phyloP scores from a whole-genome alignment of 495 filamentous ascomycete genomes.

The Penicillium malachiteum region DNA sequence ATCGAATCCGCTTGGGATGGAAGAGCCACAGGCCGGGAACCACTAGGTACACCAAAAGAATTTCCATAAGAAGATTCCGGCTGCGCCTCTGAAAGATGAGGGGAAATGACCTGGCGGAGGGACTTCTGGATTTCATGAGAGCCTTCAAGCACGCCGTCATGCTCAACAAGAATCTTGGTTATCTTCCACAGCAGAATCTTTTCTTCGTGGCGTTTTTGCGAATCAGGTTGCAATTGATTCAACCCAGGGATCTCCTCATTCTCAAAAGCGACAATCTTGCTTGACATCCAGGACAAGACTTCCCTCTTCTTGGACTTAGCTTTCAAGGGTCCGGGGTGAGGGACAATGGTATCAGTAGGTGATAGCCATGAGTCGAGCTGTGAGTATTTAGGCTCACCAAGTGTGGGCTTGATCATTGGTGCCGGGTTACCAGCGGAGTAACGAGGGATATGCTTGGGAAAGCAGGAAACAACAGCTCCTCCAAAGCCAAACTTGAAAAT shows the following conservation, averaged over 20 bases:
- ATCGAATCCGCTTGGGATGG: constrained; percentile 56
- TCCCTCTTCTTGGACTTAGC: constrained; percentile 96
- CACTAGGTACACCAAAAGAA: constrained; percentile 23
- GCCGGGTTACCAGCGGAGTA: constrained; percentile 70
- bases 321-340: constrained; percentile 87
- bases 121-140: constrained; percentile 69
- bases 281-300: constrained; percentile 73
- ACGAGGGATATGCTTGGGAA: constrained; percentile 84
- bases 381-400: constrained; percentile 78
- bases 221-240: constrained; percentile 50
- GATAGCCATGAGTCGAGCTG: constrained; percentile 68
- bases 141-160: constrained; percentile 82
- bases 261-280: constrained; percentile 71
- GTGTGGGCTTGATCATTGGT: constrained; percentile 79
- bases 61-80: constrained; percentile 29
- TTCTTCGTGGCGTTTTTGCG: constrained; percentile 73
- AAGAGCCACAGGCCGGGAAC: constrained; percentile 27
- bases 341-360: constrained; percentile 65
- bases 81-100: constrained; percentile 47
- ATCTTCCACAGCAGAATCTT: constrained; percentile 87
- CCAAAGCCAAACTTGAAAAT: constrained; percentile 87
- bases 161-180: constrained; percentile 73
- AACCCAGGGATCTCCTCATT: constrained; percentile 51
- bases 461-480: constrained; percentile 77
- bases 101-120: constrained; percentile 70